Evolutionary conservation across 2,329 filamentous ascomycete species (phyloP), one percentile per base, ranked within the genome.

Genomic region (Trichophyton mentagrophytes): DNA sequence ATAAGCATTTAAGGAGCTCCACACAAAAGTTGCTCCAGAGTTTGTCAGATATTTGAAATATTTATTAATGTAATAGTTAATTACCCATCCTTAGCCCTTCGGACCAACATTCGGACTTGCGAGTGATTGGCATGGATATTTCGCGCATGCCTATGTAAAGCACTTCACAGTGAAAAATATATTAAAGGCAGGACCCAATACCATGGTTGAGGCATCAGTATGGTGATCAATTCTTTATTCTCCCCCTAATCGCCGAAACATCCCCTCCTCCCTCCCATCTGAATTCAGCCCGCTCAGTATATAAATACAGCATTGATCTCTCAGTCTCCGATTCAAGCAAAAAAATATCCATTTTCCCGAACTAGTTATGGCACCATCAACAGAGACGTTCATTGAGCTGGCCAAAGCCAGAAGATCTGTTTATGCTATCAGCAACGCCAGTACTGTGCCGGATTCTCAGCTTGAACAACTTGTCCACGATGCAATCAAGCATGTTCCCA

Each of bases 401-500:
- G 69, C 69, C 63, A 67, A 72, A 65, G 62, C 63, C 62, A 70
- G 73, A 53, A 72, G 72, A 64, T 70, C 70, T 25, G 70, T 72
- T 63, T 75, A 75, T 64, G 57, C 69, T 20, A 69, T 75, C 25
- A 69, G 69, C 60, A 70, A 69, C 59, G 66, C 69, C 30, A 69
- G 67, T 58, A 68, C 72, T 38, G 69, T 74, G 42, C 61, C 70
- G 3, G 73, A 75, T 64, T 66, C 69, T 40, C 67, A 71, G 64
- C 67, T 75, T 61, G 69, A 73, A 57, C 68, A 70, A 57, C 67
- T 75, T 33, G 71, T 75, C 40, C 68, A 73, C 59, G 64, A 69
- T 11, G 79, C 84, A 60, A 78, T 93, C 66, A 78, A 83, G 62
- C 80, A 90, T 72, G 80, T 86, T 1, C 91, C 91, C 47, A 87